A percentile compares a stretch with the other conserved stretches of the same genome.
phyloP scores from a whole-genome alignment of 2,329 filamentous ascomycete species.

The Lasiodiplodia theobromae region DNA sequence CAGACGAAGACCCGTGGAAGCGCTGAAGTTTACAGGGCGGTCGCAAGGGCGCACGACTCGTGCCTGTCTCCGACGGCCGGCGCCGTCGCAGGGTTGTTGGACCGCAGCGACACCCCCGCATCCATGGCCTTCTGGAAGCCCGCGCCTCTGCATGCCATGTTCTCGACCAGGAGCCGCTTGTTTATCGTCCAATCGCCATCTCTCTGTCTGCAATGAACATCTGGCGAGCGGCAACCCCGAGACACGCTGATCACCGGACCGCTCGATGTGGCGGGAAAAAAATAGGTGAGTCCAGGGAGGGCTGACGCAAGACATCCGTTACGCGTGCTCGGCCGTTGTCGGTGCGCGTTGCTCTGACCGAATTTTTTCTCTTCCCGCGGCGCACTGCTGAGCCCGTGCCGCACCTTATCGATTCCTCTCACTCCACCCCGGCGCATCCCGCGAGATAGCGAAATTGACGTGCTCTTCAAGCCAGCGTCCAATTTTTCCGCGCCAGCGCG shows the following conservation, averaged over 20 bases:
- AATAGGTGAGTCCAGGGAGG: neutral
- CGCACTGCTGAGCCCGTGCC: constrained; percentile 11
- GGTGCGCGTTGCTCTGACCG: neutral
- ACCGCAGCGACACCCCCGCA: neutral
- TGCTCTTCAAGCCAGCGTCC: neutral
- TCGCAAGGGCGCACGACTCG: no score
- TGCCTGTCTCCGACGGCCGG: no score
- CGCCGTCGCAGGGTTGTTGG: no score
- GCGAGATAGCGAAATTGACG: constrained; percentile 11
- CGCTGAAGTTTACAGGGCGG: no score
- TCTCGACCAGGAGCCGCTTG: neutral
- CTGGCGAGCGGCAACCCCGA: neutral
- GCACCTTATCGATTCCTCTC: constrained; percentile 7
- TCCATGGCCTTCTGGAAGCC: constrained; percentile 9
- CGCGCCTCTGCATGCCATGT: neutral
- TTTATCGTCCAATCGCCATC: neutral
- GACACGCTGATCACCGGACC: neutral
- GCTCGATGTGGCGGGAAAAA: neutral
- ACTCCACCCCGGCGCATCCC: constrained; percentile 11
- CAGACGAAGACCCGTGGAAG: no score
- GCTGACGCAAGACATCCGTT: neutral
- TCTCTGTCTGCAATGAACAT: neutral
- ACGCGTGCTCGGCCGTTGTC: constrained; percentile 5
- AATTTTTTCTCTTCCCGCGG: neutral
- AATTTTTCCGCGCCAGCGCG: neutral